Conservation (phyloP, 768 basidiomycete species). For the Exsudoporus frostii region DNA sequence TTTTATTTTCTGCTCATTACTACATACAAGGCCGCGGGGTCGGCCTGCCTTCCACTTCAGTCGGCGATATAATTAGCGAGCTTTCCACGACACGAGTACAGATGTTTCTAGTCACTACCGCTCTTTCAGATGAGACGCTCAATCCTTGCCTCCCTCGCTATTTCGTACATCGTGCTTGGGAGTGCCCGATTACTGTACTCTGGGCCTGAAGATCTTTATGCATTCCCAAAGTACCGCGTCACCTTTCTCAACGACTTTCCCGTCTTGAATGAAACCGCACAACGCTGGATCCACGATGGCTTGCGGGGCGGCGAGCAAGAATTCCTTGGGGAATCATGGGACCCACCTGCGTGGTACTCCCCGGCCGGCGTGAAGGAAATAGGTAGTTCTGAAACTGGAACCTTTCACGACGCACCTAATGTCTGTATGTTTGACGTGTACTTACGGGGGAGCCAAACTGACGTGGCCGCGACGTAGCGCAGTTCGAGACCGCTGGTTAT, state of each 20-base stretch:
- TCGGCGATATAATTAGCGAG: slow-evolving; percentile 33
- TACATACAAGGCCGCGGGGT: slow-evolving; percentile 28
- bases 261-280: slow-evolving; percentile 65
- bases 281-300: slow-evolving; percentile 71
- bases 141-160: slow-evolving; percentile 11
- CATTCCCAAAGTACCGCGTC: slow-evolving; percentile 80
- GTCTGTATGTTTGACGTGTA: slow-evolving; percentile 38
- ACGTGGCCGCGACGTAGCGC: slow-evolving; percentile 16
- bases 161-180: slow-evolving; percentile 13
- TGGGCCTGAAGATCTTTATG: slow-evolving; percentile 74
- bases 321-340: slow-evolving; percentile 68
- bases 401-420: slow-evolving; percentile 18
- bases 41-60: slow-evolving; percentile 18
- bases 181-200: slow-evolving; percentile 52
- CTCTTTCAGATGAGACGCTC: slow-evolving; percentile 18
- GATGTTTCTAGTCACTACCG: background rate
- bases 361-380: slow-evolving; percentile 54
- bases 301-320: slow-evolving; percentile 72
- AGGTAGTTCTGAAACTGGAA: slow-evolving; percentile 46
- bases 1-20: background rate
- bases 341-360: slow-evolving; percentile 37
- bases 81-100: slow-evolving; percentile 19
- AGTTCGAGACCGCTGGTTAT: slow-evolving; percentile 35
- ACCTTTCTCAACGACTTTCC: slow-evolving; percentile 79
- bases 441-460: slow-evolving; percentile 10